phyloP scores from a whole-genome alignment of 208 protist species.

The Leishmania mexicana region DNA sequence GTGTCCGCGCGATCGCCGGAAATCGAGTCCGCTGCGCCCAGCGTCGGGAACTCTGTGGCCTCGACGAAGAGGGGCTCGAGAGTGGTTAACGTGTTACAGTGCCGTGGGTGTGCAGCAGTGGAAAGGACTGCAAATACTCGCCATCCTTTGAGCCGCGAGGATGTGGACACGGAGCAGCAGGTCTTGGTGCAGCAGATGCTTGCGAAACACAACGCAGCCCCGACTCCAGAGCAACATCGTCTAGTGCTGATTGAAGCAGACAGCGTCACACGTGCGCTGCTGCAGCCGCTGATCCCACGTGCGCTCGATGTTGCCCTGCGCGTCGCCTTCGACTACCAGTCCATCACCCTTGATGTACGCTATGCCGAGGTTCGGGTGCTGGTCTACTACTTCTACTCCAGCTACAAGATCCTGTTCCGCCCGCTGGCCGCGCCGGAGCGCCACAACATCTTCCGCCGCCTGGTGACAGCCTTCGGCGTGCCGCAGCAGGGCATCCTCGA shows the following conservation, averaged over 20 bases:
- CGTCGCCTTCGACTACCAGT: constrained; percentile 63
- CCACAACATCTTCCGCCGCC: constrained; percentile 72
- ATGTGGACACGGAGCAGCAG: not conserved
- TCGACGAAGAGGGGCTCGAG: not conserved
- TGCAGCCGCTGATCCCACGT: constrained; percentile 48
- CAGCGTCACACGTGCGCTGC: constrained; percentile 29
- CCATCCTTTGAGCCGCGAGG: not conserved
- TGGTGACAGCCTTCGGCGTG: constrained; percentile 69
- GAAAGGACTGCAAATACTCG: not conserved
- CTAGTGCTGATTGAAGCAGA: not conserved
- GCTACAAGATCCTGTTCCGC: constrained; percentile 71
- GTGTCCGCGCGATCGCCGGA: not conserved
- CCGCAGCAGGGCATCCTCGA: constrained; percentile 67
- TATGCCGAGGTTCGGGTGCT: constrained; percentile 73
- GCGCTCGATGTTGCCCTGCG: constrained; percentile 53
- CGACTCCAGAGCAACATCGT: not conserved
- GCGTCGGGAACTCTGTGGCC: not conserved
- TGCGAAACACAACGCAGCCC: not conserved
- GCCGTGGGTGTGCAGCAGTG: not conserved
- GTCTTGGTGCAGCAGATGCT: not conserved
- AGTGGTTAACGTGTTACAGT: not conserved
- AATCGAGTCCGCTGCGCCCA: not conserved
- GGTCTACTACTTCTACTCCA: constrained; percentile 77
- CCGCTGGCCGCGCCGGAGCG: constrained; percentile 71
- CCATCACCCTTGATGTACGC: constrained; percentile 57